Base-by-base conservation (phyloP, 768 basidiomycete genomes). In the Clathrus columnatus region DNA sequence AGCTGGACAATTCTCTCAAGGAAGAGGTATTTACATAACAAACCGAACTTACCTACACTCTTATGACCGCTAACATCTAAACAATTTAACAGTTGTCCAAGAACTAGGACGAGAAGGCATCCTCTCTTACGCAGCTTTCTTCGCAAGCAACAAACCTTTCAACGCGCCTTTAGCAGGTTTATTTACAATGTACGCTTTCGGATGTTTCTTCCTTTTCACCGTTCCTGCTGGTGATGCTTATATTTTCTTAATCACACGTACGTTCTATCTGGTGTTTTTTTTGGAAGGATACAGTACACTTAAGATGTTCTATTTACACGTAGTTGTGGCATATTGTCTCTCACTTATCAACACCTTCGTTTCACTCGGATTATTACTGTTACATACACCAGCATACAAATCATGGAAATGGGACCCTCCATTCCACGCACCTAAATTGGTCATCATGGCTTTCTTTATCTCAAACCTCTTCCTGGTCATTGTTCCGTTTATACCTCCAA, bases 71-170 rank as follows among this genome's bases (percentile, higher is more conserved):
- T n/a, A n/a, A n/a, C n/a, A n/a, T n/a, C n/a, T n/a, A n/a, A n/a
- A n/a, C 36, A 48, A 48, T 43, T 41, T 55, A n/a, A n/a, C n/a
- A 28, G 58, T 64, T 50, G 58, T 60, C 48, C 63, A 64, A 48
- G 63, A 64, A 47, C 57, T 64, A 18, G 64, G 64, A n/a, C 59
- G 64, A 27, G 64, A 65, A 54, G 64, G 64, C 16, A 48, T 65
- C 26, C 54, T 64, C 5, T 63, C 64, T 28, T 65, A 62, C 56
- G 54, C 61, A 11, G 47, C 52, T 29, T 62, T 64, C 61, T 65
- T 61, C 36, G 64, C 63, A 16, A 51, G 48, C 45, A 65, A 63
- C 59, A 54, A 56, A 45, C 64, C 64, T 14, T 64, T 64, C 61
- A 64, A 65, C 59, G 44, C 64, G 3, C 64, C 64, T 29, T 51